Evolutionary conservation across 345 rosid genomes (phyloP).

Genomic region (Ailanthus altissimus): DNA sequence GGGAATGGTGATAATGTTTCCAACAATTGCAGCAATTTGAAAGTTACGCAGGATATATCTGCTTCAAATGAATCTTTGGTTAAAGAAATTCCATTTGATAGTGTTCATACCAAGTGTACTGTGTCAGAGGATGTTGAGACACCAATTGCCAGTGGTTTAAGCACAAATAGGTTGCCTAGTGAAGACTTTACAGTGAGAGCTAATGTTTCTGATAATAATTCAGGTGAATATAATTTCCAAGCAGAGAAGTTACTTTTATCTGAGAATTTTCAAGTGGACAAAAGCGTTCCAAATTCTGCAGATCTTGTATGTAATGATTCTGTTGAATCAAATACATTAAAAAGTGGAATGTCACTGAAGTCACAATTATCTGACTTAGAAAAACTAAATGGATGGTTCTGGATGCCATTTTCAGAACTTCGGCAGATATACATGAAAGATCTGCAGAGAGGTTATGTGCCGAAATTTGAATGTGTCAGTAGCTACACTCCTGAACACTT

Average conservation of each 20-base stretch:
- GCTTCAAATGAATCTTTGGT: slow-evolving; percentile 30
- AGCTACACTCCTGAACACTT: slow-evolving; percentile 43
- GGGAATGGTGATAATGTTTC: slow-evolving; percentile 30
- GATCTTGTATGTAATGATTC: slow-evolving; percentile 29
- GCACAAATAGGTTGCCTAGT: slow-evolving; percentile 16
- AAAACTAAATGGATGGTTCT: slow-evolving; percentile 67
- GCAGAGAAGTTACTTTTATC: slow-evolving; percentile 23
- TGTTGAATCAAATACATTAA: slow-evolving; percentile 29
- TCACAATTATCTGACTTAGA: slow-evolving; percentile 47
- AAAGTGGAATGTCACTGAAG: slow-evolving; percentile 31
- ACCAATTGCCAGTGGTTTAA: slow-evolving; percentile 25
- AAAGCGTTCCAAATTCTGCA: slow-evolving; percentile 37
- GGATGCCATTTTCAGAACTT: slow-evolving; percentile 79
- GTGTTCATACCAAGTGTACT: slow-evolving; percentile 22
- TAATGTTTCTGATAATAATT: slow-evolving; percentile 16
- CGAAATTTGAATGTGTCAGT: slow-evolving; percentile 50
- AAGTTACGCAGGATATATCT: slow-evolving; percentile 13
- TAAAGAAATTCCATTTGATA: slow-evolving; percentile 47
- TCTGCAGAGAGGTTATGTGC: slow-evolving; percentile 58
- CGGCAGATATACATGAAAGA: slow-evolving; percentile 51
- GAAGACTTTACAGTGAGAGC: slow-evolving; percentile 13
- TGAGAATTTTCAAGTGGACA: slow-evolving; percentile 35
- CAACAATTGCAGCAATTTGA: slow-evolving; percentile 27
- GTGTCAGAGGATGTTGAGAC: slow-evolving; percentile 32
- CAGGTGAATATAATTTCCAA: slow-evolving; percentile 22